Evolutionary conservation across 2,329 filamentous ascomycete genomes (phyloP), one percentile per base, ranked within the genome.

Genomic region (Botrytis hyacinthi): DNA sequence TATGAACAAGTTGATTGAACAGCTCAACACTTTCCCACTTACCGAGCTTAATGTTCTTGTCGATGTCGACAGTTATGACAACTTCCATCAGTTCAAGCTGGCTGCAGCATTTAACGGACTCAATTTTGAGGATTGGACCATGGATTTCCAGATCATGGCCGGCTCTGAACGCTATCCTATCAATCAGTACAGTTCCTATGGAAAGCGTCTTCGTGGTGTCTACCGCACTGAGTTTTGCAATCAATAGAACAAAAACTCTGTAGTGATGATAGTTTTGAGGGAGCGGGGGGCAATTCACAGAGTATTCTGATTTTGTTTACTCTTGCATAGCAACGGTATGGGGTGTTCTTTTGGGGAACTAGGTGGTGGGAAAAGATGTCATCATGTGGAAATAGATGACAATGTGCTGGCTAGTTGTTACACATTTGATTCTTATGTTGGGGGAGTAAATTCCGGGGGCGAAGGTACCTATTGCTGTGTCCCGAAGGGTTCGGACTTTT

Each of bases 281-380:
- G n/a, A n/a, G n/a, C n/a, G n/a, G n/a, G n/a, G n/a, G n/a, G n/a
- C n/a, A n/a, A n/a, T n/a, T n/a, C n/a, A n/a, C n/a, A n/a, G n/a
- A n/a, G n/a, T n/a, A n/a, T n/a, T n/a, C 65, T 22, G 46, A 68
- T 9, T 37, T 9, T 37, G 16, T 37, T 9, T 37, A 37, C 6
- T 26, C 10, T 20, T 5, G 29, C 44, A 37, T 42, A 3, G 22
- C 4, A 26, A 10, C 0, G 32, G 32, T 12, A 18, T 37, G 12
- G 14, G 12, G 26, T 7, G 7, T 2, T 37, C 5, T 66, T n/a
- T 40, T 1, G 32, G 10, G 10, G 44, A 10, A 29, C 20, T 54
- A 3, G 18, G 10, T 18, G 8, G 14, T 29, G 5, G 8, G 1
- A 1, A 1, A n/a, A 7, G 3, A n/a, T 62, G 12, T 14, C 35